These are phyloP conservation scores for Gynochthodes officinalis DNA, from an alignment of 257 asterid genomes.

Conservation along the genomic window DNA sequence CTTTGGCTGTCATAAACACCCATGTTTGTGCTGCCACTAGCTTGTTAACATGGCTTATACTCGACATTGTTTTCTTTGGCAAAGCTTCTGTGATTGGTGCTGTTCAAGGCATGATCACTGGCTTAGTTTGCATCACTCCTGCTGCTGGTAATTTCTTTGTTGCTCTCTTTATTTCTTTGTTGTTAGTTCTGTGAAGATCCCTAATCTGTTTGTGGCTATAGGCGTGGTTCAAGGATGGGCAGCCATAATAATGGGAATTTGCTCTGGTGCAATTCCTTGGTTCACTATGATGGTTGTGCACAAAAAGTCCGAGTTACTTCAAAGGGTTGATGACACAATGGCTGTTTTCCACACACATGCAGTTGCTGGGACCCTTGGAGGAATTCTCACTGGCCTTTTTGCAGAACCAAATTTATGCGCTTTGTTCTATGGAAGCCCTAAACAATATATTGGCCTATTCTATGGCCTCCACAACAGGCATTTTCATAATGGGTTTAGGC, in stretches of 20 bases:
- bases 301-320: slow-evolving; percentile 63
- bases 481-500: slow-evolving; percentile 39
- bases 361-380: slow-evolving; percentile 64
- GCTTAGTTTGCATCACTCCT: slow-evolving; percentile 14
- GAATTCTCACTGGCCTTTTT: slow-evolving; percentile 60
- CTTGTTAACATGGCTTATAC: slow-evolving; percentile 8
- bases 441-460: slow-evolving; percentile 41
- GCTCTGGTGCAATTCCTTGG: slow-evolving; percentile 82
- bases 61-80: background rate
- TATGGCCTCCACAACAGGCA: slow-evolving; percentile 42
- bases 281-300: slow-evolving; percentile 81
- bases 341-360: slow-evolving; percentile 81
- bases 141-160: slow-evolving; percentile 1
- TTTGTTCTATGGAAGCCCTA: slow-evolving; percentile 38
- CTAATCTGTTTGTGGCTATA: slow-evolving; percentile 4
- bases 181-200: no score
- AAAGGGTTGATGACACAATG: slow-evolving; percentile 75
- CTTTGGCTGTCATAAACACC: slow-evolving; percentile 63
- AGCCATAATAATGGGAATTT: slow-evolving; percentile 65
- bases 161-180: background rate
- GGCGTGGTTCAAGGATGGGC: slow-evolving; percentile 83
- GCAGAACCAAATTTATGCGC: slow-evolving; percentile 52
- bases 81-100: slow-evolving; percentile 7
- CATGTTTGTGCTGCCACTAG: slow-evolving; percentile 17
- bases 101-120: slow-evolving; percentile 9